Percentiles rank a stretch among this genome's conserved stretches.
Conservation (phyloP, 495 filamentous ascomycete species). For the Penicillium daleae region DNA sequence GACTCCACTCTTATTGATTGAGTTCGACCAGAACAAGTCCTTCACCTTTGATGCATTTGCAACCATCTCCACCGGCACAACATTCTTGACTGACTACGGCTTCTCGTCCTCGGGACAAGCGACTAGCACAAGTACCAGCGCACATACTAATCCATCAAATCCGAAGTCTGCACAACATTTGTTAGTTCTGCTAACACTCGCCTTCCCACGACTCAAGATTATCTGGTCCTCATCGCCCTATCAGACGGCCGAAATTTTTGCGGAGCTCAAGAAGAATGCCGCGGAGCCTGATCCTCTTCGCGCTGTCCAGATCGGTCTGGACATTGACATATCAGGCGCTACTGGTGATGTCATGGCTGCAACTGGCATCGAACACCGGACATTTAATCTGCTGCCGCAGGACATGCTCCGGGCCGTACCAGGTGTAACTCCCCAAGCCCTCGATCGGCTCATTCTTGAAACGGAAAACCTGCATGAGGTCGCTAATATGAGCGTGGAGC, state of each 20-base stretch:
- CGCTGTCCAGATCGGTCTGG: conserved; percentile 81
- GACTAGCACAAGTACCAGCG: conserved; percentile 53
- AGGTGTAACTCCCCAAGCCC: conserved; percentile 78
- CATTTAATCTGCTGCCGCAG: conserved; percentile 68
- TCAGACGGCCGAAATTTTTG: conserved; percentile 96
- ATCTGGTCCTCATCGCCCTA: conserved; percentile 95
- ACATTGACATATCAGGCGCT: conserved; percentile 54
- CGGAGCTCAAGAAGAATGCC: conserved; percentile 84
- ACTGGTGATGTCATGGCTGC: conserved; percentile 63
- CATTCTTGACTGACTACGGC: conserved; percentile 59
- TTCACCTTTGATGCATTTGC: conserved; percentile 96
- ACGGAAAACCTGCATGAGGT: conserved; percentile 79
- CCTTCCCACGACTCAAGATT: conserved; percentile 85
- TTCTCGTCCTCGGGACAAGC: conserved; percentile 65
- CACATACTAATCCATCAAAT: conserved; percentile 46
- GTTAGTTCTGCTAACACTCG: conserved; percentile 88
- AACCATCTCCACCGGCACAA: conserved; percentile 39
- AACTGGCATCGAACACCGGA: conserved; percentile 54
- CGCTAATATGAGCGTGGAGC: conserved; percentile 80
- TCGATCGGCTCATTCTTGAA: conserved; percentile 69
- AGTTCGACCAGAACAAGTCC: conserved; percentile 96
- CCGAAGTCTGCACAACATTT: conserved; percentile 85
- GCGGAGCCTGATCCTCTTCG: conserved; percentile 88
- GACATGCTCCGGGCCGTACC: conserved; percentile 90
- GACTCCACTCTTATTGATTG: conserved; percentile 87